Evolutionary conservation across 768 basidiomycete genomes (phyloP), one percentile per base, ranked within the genome.

Genomic region (Pholiota microspora): DNA sequence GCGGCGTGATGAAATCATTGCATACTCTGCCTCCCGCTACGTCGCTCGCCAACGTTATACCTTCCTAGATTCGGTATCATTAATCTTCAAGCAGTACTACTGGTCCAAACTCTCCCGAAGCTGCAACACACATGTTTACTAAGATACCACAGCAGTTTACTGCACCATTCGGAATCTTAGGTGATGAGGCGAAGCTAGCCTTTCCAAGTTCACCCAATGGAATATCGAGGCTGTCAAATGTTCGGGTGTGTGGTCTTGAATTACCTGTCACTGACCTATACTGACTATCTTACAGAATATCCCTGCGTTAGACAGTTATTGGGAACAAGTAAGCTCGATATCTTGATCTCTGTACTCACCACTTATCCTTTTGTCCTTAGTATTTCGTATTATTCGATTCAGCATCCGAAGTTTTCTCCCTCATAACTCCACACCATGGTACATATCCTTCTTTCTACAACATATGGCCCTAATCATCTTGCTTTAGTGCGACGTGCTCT

Each of bases 311-410:
- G 94, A 97, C 65, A 73, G 68, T n/a, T 94, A 95, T 65, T 96
- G 94, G 94, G 81, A 93, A 55, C 94, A 96, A 75, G 92, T 90
- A 59, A 63, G 82, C 32, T 23, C 28, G 51, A 53, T 28, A 45
- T 29, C 18, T 18, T 27, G 6, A 9, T 13, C 18, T 40, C 29
- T 5, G 24, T 12, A n/a, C 40, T 12, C 18, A 28, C 25, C 34
- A 24, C 42, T 52, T 50, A 25, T 27, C 29, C 27, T 40, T 54
- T 23, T 42, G 27, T 34, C 56, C 36, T 21, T 63, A 94, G 91
- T 97, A 89, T 65, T 85, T 89, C 59, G 70, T 81, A 44, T 76
- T 97, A 15, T 96, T 96, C 67, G 92, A 95, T 73, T 89, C 91
- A 7, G 82, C 91, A 1, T 90, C 92, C 0, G 93, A 96, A 61